Evolutionary conservation across 2,329 filamentous ascomycete genomes (phyloP).

Genomic region (Aspergillus luchuensis): DNA sequence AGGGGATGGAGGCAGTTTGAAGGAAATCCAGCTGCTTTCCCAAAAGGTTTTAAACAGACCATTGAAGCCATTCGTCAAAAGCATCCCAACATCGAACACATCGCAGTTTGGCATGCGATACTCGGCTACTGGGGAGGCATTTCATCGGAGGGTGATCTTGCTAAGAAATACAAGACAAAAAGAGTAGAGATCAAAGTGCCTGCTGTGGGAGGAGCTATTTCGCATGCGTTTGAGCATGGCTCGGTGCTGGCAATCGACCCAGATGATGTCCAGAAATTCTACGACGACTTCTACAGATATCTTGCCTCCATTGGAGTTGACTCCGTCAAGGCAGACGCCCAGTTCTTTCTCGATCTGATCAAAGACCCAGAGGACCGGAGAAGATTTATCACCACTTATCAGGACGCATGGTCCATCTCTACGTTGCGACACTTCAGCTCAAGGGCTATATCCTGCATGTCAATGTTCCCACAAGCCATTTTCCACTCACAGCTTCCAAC

Average conservation of each 20-base stretch:
- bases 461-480: conserved; percentile 79
- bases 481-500: conserved; percentile 80
- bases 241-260: conserved; percentile 73
- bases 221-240: conserved; percentile 34
- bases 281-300: conserved; percentile 89
- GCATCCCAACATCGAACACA: conserved; percentile 73
- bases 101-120: conserved; percentile 94
- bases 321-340: conserved; percentile 88
- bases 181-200: conserved; percentile 58
- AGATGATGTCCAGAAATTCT: conserved; percentile 74
- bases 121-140: conserved; percentile 90
- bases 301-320: conserved; percentile 74
- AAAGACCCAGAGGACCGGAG: conserved; percentile 68
- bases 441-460: conserved; percentile 91
- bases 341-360: conserved; percentile 83
- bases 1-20: conserved; percentile 79
- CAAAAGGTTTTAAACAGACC: conserved; percentile 72
- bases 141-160: conserved; percentile 71
- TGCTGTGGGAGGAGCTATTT: conserved; percentile 51
- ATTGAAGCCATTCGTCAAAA: conserved; percentile 68
- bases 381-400: conserved; percentile 71
- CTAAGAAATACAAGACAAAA: conserved; percentile 74
- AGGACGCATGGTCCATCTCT: conserved; percentile 82
- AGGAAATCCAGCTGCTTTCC: conserved; percentile 77
- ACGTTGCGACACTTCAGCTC: conserved; percentile 75